Base-by-base conservation (phyloP, 2,329 filamentous ascomycete species). In the Calonectria crousiana region DNA sequence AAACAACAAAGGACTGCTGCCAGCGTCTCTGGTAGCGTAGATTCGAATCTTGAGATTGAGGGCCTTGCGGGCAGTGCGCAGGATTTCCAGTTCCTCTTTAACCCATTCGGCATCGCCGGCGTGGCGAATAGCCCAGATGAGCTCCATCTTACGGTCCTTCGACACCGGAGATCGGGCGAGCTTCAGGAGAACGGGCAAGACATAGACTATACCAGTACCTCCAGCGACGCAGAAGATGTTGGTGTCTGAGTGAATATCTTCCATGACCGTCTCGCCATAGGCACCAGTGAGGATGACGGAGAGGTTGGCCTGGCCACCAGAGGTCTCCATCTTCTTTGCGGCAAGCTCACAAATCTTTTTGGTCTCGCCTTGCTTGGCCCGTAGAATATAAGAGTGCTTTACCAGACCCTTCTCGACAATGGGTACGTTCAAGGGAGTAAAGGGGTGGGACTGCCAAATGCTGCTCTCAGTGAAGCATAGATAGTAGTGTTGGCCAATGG, bases 391-490 rank as follows among this genome's bases (percentile, higher is more conserved):
- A 20, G 88, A 87, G 76, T 92, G 90, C 49, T 84, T 83, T 13
- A 90, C 86, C 2, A 80, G 76, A 0, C 87, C 83, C 68, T 84
- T 81, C 26, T 82, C 79, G 0, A 86, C 81, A 9, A 84, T 78
- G 0, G 91, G 92, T 0, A 89, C 81, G 69, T 89, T 92, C 11
- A 92, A 85, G 0, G 92, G 91, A 0, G 92, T 94, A 80, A 95
- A 93, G 0, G 93, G 93, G 78, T 95, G 93, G 0, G 91, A 92
- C 82, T 95, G 93, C 92, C 92, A 94, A 78, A 95, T 88, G 78
- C 89, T 92, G 38, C 91, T 86, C 74, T 92, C 89, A 0, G 91
- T 87, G 78, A 95, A 95, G 81, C 90, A 93, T 20, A 95, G 85
- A 78, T 91, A 95, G 82, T 93, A 95, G 80, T 95, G 93, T 82